phyloP scores from a whole-genome alignment of 352 stramenopile genomes.

The Pythium dissimile region DNA sequence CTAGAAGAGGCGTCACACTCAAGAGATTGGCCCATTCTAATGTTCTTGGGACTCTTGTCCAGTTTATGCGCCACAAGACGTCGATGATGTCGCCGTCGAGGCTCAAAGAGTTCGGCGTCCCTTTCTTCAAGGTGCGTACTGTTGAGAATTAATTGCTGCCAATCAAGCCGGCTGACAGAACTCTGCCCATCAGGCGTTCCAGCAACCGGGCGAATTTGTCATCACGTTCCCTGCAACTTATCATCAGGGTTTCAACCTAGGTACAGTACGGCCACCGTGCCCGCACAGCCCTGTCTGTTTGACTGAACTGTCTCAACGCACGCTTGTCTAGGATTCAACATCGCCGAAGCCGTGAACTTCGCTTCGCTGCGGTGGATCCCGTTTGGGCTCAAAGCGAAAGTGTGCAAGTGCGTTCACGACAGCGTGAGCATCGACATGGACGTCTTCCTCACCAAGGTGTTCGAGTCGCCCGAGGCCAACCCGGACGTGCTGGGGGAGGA shows the following conservation, averaged over 20 bases:
- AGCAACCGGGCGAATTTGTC: constrained; percentile 89
- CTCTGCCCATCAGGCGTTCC: constrained; percentile 43
- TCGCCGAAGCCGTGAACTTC: constrained; percentile 91
- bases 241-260: constrained; percentile 88
- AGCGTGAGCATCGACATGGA: constrained; percentile 88
- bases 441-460: constrained; percentile 67
- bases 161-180: not conserved
- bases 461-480: constrained; percentile 30
- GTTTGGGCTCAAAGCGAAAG: constrained; percentile 74
- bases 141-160: not conserved
- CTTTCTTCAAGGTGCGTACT: constrained; percentile 52
- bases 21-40: no score
- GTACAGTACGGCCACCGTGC: constrained; percentile 28
- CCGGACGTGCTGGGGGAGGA: constrained; percentile 43
- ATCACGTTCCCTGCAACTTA: constrained; percentile 91
- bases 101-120: constrained; percentile 81
- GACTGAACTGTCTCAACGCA: not conserved
- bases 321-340: constrained; percentile 76
- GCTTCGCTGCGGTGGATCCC: constrained; percentile 81
- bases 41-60: not conserved
- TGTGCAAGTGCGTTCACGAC: constrained; percentile 84
- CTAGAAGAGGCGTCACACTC: no score
- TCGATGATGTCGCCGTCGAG: constrained; percentile 84
- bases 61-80: constrained; percentile 94
- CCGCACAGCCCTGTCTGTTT: not conserved